Evolutionary conservation across 805 yeast genomes (phyloP).

Genomic region (Candida silvicultrix): DNA sequence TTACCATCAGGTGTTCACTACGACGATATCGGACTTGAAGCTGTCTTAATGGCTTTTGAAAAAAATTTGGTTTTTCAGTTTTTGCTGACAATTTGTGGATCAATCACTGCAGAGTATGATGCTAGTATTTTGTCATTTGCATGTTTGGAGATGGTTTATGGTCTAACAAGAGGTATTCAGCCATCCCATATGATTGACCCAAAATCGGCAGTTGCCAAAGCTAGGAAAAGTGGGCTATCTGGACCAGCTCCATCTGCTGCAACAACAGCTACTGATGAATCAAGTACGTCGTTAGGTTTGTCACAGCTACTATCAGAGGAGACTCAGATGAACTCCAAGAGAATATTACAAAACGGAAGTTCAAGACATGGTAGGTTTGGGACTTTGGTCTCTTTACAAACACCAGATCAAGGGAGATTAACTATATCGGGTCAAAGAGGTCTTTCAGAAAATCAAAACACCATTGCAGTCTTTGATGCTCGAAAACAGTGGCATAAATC

Average conservation of each 20-base stretch:
- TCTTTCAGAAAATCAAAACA: conserved; percentile 38
- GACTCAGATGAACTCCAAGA: conserved; percentile 36
- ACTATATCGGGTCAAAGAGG: conserved; percentile 74
- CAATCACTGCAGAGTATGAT: conserved; percentile 59
- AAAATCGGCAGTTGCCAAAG: background rate
- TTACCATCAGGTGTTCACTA: conserved; percentile 50
- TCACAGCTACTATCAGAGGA: conserved; percentile 54
- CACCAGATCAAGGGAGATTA: conserved; percentile 49
- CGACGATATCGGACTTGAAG: conserved; percentile 64
- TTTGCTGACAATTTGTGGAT: conserved; percentile 62
- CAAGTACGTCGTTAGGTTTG: conserved; percentile 5
- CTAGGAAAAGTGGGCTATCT: background rate
- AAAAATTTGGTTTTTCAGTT: conserved; percentile 69
- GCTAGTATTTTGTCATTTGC: conserved; percentile 52
- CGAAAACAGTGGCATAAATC: conserved; percentile 60
- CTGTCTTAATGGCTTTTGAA: conserved; percentile 52
- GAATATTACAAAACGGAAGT: conserved; percentile 43
- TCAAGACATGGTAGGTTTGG: conserved; percentile 92
- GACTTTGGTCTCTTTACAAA: conserved; percentile 67
- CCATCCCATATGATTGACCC: conserved; percentile 15
- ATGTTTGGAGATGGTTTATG: conserved; percentile 64
- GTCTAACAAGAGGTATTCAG: conserved; percentile 52
- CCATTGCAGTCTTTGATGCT: conserved; percentile 60
- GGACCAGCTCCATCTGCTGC: conserved; percentile 2
- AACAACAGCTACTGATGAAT: background rate